phyloP scores from a whole-genome alignment of 2,329 filamentous ascomycete genomes.

The Paracoccidioides brasiliensis region DNA sequence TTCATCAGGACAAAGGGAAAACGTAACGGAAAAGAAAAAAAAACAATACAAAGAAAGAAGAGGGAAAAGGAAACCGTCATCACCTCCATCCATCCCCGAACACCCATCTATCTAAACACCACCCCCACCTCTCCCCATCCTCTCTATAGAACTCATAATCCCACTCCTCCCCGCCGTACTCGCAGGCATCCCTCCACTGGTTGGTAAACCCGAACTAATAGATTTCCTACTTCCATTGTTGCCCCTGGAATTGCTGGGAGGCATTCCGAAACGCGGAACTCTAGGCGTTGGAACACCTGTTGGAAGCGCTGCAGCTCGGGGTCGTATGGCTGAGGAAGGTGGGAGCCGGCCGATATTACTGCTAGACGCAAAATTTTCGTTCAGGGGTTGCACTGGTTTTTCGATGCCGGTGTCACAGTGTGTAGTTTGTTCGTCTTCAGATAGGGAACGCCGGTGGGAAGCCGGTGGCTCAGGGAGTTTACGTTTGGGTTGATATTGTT shows the following conservation, averaged over 20 bases:
- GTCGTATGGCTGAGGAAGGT: conserved; percentile 19
- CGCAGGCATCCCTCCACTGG: conserved; percentile 24
- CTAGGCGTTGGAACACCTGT: conserved; percentile 17
- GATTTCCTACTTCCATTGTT: conserved; percentile 18
- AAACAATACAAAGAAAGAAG: neutral
- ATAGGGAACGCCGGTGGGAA: neutral
- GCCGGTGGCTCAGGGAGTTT: conserved; percentile 1
- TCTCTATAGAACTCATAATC: conserved; percentile 75
- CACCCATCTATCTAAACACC: neutral
- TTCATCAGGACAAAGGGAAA: neutral
- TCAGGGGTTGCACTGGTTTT: neutral
- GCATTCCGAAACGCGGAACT: conserved; percentile 22
- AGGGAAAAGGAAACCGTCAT: neutral
- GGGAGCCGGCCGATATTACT: conserved; percentile 3
- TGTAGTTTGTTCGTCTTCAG: neutral
- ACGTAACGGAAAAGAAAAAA: neutral
- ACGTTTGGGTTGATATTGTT: neutral
- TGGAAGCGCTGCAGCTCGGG: conserved; percentile 10
- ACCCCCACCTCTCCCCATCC: conserved; percentile 52
- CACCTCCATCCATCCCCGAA: neutral
- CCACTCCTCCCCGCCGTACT: conserved; percentile 45
- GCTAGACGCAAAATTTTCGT: conserved; percentile 2
- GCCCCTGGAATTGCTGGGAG: conserved; percentile 19
- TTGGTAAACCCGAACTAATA: conserved; percentile 2
- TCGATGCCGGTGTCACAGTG: neutral